phyloP scores from a whole-genome alignment of 441 rosid species.

The Caryocar brasiliense region DNA sequence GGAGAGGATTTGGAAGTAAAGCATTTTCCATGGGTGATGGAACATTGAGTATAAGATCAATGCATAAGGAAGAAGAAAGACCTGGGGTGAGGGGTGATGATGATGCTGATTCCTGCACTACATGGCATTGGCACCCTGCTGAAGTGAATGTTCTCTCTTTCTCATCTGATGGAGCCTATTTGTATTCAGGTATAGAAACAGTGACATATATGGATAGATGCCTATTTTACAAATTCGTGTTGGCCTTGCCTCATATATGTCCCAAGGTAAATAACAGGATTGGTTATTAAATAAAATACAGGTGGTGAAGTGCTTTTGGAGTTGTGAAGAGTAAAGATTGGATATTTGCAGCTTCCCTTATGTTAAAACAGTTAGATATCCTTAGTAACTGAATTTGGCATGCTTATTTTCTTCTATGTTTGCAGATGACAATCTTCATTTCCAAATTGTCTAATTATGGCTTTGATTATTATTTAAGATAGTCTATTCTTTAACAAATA shows the following conservation, averaged over 20 bases:
- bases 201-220: not conserved
- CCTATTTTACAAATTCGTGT: not conserved
- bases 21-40: slow-evolving; percentile 25
- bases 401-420: no score
- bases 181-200: slow-evolving; percentile 60
- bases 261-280: no score
- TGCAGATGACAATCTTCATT: no score
- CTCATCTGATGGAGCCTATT: slow-evolving; percentile 91
- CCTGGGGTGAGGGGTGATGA: slow-evolving; percentile 83
- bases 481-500: not conserved
- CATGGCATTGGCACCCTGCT: slow-evolving; percentile 96
- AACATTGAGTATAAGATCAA: slow-evolving; percentile 14
- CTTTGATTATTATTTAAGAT: not conserved
- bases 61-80: slow-evolving; percentile 47
- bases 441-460: no score
- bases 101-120: slow-evolving; percentile 90
- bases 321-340: not conserved
- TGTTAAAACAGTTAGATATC: no score
- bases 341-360: not conserved
- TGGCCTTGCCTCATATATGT: not conserved
- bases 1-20: slow-evolving; percentile 78
- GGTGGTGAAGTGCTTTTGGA: not conserved
- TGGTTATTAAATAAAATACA: no score
- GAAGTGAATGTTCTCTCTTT: slow-evolving; percentile 60
- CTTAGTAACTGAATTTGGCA: no score